Base-by-base conservation (phyloP, 1,284 basidiomycete species). In the Vanrija sp. region DNA sequence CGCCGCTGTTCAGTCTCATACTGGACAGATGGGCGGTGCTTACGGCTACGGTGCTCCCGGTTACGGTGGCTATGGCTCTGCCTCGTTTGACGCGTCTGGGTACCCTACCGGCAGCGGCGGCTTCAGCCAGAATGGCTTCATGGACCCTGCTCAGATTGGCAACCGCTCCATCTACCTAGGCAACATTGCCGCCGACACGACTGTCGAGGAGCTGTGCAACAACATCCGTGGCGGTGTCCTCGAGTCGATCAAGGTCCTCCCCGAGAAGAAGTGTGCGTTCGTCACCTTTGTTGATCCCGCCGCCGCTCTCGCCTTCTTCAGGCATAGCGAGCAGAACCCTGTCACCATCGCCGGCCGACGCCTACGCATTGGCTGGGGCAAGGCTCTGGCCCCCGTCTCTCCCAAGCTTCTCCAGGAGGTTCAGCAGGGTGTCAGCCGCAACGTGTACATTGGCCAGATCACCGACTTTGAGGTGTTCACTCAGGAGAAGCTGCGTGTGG, bases 361-460 rank as follows among this genome's bases (percentile, higher is more conserved):
- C 18, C 82, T 96, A 57, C 95, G 95, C 80, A 85, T 95, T 63
- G 91, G 92, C 46, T 97, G 93, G 93, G 93, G 92, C 61, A 93
- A 92, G 82, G 88, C 89, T 71, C 85, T 88, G 26, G 89, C 91
- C 3, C 87, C 91, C 25, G 81, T 94, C 19, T 83, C 87, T 25
- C 88, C 91, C 25, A 83, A 86, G 10, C 55, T 72, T 3, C 81
- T 93, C 46, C 89, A 89, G 43, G 83, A 93, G 55, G 89, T 97
- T 9, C 89, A 94, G 74, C 83, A 85, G 1, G 93, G 93, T 23
- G 91, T 92, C 2, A 95, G 90, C 18, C 83, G 93, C 53, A 97
- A 96, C 72, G 92, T 97, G 53, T 97, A 96, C 75, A 86, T 96
- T 56, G 92, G 92, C 25, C 88, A 88, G 68, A 86, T 96, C 53